phyloP scores from a whole-genome alignment of 495 filamentous ascomycete species.

The Aspergillus nanangensis region DNA sequence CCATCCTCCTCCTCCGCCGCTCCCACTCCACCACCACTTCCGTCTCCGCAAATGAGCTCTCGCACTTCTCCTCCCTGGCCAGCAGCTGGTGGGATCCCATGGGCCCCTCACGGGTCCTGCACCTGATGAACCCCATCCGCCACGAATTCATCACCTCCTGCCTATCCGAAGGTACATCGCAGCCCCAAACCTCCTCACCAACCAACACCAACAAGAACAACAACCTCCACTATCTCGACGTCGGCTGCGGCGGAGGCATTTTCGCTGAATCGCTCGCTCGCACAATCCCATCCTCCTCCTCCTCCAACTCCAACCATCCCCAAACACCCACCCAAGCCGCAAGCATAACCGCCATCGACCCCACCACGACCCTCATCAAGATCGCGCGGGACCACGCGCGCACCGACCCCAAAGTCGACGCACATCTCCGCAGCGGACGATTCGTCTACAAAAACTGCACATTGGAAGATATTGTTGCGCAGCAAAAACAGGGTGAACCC shows the following conservation, averaged over 20 bases:
- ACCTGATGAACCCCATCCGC: conserved; percentile 96
- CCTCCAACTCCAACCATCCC: conserved; percentile 30
- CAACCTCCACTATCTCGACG: conserved; percentile 72
- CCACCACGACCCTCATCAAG: conserved; percentile 69
- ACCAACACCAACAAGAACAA: conserved; percentile 11
- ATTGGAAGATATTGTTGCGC: conserved; percentile 61
- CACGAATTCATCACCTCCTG: conserved; percentile 85
- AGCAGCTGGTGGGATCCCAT: conserved; percentile 97
- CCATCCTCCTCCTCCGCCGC: conserved; percentile 11
- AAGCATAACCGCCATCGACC: conserved; percentile 80
- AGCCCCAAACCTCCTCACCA: background rate
- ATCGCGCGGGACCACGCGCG: conserved; percentile 73
- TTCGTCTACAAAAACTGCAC: conserved; percentile 67
- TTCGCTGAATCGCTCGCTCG: conserved; percentile 90
- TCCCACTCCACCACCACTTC: conserved; percentile 59
- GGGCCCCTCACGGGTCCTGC: conserved; percentile 85
- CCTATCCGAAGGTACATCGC: conserved; percentile 37
- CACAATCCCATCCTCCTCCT: conserved; percentile 28
- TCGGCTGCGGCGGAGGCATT: conserved; percentile 95
- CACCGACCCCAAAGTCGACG: conserved; percentile 53
- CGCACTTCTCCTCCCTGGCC: conserved; percentile 91
- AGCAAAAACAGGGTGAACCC: conserved; percentile 7
- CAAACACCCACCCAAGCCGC: conserved; percentile 56
- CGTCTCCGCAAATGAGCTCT: conserved; percentile 81
- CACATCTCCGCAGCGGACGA: conserved; percentile 44